phyloP scores from a whole-genome alignment of 2,329 filamentous ascomycete genomes.

The Plenodomus lindquistii region DNA sequence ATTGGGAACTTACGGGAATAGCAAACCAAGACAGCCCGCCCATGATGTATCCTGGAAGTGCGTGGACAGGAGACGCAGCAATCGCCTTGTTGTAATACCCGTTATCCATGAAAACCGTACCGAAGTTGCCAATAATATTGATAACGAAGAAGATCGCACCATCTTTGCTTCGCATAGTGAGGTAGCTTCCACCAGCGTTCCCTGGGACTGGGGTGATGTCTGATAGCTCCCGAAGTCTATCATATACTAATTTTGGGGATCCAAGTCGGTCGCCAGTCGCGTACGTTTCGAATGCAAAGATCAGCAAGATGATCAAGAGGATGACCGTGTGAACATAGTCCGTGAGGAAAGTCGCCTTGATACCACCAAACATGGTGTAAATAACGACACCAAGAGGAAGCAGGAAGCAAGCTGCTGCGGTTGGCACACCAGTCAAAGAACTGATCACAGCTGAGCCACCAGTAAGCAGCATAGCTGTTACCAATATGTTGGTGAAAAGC shows the following conservation, averaged over 20 bases:
- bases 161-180: slow-evolving; percentile 83
- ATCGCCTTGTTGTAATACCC: slow-evolving; percentile 89
- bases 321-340: slow-evolving; percentile 87
- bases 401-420: slow-evolving; percentile 80
- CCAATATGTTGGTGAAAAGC: slow-evolving; percentile 78
- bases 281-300: slow-evolving; percentile 82
- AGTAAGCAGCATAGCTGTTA: slow-evolving; percentile 88
- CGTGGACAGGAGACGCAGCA: slow-evolving; percentile 80
- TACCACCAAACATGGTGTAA: slow-evolving; percentile 75
- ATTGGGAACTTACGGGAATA: slow-evolving; percentile 41
- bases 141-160: slow-evolving; percentile 90
- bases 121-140: slow-evolving; percentile 84
- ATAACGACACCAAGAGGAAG: slow-evolving; percentile 78
- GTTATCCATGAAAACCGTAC: slow-evolving; percentile 82
- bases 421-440: slow-evolving; percentile 65
- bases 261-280: slow-evolving; percentile 73
- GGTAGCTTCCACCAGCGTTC: slow-evolving; percentile 76
- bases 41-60: slow-evolving; percentile 69
- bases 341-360: slow-evolving; percentile 72
- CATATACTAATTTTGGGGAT: slow-evolving; percentile 76
- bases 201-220: slow-evolving; percentile 72
- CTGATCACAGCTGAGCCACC: slow-evolving; percentile 72
- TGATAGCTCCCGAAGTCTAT: slow-evolving; percentile 71
- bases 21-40: slow-evolving; percentile 52
- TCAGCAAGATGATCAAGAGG: slow-evolving; percentile 79